These are phyloP conservation scores for Lasiosphaeria miniovina DNA, from an alignment of 495 filamentous ascomycete genomes.

Conservation along the genomic window DNA sequence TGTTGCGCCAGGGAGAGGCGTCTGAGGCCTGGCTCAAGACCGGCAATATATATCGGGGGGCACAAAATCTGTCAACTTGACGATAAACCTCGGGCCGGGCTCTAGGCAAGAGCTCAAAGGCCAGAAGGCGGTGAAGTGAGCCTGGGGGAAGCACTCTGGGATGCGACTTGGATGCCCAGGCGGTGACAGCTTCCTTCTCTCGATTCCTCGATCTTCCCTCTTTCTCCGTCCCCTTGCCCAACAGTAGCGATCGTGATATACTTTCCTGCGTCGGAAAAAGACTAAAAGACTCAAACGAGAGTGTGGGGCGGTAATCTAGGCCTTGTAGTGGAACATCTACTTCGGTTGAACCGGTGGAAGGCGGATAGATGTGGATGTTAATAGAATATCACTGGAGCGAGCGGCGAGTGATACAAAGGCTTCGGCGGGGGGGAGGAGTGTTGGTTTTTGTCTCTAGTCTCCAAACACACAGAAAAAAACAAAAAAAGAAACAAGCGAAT, in stretches of 20 bases:
- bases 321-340: conserved; percentile 23
- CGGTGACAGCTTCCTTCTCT: conserved; percentile 9
- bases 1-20: conserved; percentile 29
- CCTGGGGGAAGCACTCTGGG: not conserved
- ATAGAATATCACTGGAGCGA: conserved; percentile 12
- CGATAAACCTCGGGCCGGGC: conserved; percentile 11
- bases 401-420: conserved; percentile 12
- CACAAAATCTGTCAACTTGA: conserved; percentile 10
- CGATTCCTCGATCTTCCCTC: conserved; percentile 18
- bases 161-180: not conserved
- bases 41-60: conserved; percentile 15
- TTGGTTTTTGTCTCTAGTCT: conserved; percentile 24
- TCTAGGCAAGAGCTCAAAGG: conserved; percentile 1
- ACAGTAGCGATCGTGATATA: conserved; percentile 34
- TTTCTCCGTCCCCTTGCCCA: conserved; percentile 18
- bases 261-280: conserved; percentile 14
- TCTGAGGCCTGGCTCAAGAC: conserved; percentile 21
- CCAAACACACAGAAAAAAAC: conserved; percentile 43
- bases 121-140: conserved; percentile 6
- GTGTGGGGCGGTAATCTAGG: conserved; percentile 18
- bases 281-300: conserved; percentile 18
- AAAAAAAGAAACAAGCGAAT: conserved; percentile 54
- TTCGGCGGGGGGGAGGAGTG: conserved; percentile 5
- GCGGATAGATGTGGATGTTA: conserved; percentile 11
- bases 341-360: not conserved